Evolutionary conservation across 1,284 basidiomycete genomes (phyloP).

Genomic region (Spongispora temasekensis): DNA sequence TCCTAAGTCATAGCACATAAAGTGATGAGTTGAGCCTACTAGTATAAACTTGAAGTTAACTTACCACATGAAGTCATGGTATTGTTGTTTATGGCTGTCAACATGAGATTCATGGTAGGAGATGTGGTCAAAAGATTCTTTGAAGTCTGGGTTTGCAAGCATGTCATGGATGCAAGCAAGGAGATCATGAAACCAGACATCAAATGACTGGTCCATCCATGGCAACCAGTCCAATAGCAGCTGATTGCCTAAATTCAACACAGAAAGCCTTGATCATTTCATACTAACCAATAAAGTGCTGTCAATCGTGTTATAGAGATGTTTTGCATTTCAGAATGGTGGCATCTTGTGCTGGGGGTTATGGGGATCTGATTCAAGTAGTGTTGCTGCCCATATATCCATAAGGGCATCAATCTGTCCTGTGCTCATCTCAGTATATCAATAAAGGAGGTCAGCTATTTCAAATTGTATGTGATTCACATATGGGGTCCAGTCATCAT

Average conservation of each 20-base stretch:
- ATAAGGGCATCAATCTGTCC: slow-evolving; percentile 26
- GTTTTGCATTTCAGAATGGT: slow-evolving; percentile 24
- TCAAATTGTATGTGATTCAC: background rate
- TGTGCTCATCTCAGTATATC: background rate
- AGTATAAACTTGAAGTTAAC: background rate
- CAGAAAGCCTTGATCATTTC: slow-evolving; percentile 31
- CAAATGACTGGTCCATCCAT: background rate
- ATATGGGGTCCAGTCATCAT: slow-evolving; percentile 3
- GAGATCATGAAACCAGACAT: background rate
- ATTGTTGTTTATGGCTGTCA: slow-evolving; percentile 13
- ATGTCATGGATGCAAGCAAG: background rate
- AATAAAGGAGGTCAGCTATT: background rate
- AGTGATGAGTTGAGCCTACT: background rate
- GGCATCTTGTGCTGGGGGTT: slow-evolving; percentile 2
- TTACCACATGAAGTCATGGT: slow-evolving; percentile 1
- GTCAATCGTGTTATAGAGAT: slow-evolving; percentile 37
- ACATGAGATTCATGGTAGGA: background rate
- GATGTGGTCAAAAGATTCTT: background rate
- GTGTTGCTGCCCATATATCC: slow-evolving; percentile 27
- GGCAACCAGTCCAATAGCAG: background rate
- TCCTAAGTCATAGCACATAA: background rate
- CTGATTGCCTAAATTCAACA: slow-evolving; percentile 20
- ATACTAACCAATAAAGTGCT: slow-evolving; percentile 26
- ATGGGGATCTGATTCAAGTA: slow-evolving; percentile 1
- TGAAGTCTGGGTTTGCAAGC: background rate